Conservation (phyloP, 73 alveolate genomes). For the Stentor roeselii region DNA sequence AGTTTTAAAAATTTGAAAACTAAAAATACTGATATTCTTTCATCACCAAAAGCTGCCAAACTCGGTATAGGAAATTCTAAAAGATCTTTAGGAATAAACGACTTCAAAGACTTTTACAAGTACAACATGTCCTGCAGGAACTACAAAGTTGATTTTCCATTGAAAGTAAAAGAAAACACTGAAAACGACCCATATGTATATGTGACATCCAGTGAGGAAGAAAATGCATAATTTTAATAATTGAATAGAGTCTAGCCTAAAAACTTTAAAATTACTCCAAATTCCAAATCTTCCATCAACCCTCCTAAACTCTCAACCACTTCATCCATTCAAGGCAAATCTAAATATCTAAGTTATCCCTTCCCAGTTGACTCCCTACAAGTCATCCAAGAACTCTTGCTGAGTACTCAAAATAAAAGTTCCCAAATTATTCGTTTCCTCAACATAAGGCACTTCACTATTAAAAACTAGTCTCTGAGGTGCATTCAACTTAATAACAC, state of each 20-base stretch:
- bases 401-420: slow-evolving; percentile 27
- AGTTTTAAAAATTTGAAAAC: neutral
- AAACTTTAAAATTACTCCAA: neutral
- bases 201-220: neutral
- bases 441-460: slow-evolving; percentile 33
- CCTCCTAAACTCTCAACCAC: too few relatives aligned
- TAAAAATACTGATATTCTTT: neutral
- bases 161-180: neutral
- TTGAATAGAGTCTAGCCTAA: neutral
- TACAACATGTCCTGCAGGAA: neutral
- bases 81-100: neutral
- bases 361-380: too few relatives aligned
- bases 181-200: neutral
- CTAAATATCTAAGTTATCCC: too few relatives aligned
- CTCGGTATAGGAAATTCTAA: neutral
- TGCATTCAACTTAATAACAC: slow-evolving; percentile 55
- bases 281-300: neutral
- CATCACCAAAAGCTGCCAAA: neutral
- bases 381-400: slow-evolving; percentile 35
- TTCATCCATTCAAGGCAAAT: too few relatives aligned
- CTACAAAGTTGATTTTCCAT: neutral
- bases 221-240: neutral
- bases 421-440: neutral
- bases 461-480: slow-evolving; percentile 68
- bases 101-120: neutral